phyloP scores from a whole-genome alignment of 2,329 filamentous ascomycete genomes.

The Penicillium sp. region DNA sequence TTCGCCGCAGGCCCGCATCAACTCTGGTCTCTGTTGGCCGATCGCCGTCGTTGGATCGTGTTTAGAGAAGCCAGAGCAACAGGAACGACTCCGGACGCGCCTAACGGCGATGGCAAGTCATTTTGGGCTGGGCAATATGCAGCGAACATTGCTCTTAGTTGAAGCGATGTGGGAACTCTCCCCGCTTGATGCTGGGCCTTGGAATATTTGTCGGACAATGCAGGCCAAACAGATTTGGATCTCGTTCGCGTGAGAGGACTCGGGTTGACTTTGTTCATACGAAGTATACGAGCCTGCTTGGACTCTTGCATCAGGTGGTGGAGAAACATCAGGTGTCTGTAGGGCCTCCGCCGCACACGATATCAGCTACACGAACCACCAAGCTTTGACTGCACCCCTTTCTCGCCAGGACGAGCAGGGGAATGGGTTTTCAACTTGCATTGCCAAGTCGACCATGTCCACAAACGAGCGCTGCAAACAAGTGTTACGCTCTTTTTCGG shows the following conservation, averaged over 20 bases:
- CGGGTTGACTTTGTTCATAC: conserved; percentile 6
- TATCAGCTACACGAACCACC: conserved; percentile 87
- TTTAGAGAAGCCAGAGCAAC: conserved; percentile 21
- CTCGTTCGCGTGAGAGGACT: conserved; percentile 46
- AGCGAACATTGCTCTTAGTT: conserved; percentile 45
- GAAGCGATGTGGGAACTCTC: conserved; percentile 48
- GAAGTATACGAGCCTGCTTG: conserved; percentile 6
- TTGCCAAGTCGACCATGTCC: conserved; percentile 85
- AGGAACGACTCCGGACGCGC: conserved; percentile 33
- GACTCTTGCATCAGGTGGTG: conserved; percentile 1
- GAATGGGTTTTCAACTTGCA: conserved; percentile 83
- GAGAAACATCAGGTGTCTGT: conserved; percentile 64
- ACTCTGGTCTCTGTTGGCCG: conserved; percentile 40
- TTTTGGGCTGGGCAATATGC: conserved; percentile 52
- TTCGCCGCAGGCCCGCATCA: conserved; percentile 29
- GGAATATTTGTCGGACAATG: conserved; percentile 51
- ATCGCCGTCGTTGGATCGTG: conserved; percentile 35
- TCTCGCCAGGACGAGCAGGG: conserved; percentile 77
- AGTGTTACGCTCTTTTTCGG: background rate
- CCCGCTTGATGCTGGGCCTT: conserved; percentile 40
- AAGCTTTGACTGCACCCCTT: conserved; percentile 85
- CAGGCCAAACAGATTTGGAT: conserved; percentile 52
- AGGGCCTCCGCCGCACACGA: conserved; percentile 93
- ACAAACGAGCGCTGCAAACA: conserved; percentile 90
- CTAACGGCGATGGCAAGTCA: conserved; percentile 27